Evolutionary conservation across 306 rosid genomes (phyloP).

Genomic region (Acacia crassicarpa): DNA sequence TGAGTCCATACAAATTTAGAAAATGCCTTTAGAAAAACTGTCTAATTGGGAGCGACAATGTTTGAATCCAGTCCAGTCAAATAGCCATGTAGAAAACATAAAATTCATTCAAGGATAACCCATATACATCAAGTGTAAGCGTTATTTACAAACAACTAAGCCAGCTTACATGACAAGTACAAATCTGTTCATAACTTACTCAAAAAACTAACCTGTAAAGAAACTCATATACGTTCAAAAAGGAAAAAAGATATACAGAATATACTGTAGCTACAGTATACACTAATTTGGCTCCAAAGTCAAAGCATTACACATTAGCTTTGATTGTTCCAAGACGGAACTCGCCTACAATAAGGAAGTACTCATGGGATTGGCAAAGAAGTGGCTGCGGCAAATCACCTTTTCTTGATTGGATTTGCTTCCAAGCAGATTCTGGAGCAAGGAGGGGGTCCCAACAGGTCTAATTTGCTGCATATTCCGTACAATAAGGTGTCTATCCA

Average conservation of each 20-base stretch:
- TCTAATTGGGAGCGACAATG: too few species aligned
- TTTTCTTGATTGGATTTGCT: conserved; percentile 44
- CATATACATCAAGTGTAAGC: too few species aligned
- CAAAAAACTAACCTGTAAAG: neutral
- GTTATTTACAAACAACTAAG: neutral
- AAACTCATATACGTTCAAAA: neutral
- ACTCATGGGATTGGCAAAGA: conserved; percentile 82
- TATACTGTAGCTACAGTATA: neutral
- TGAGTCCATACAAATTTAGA: too few species aligned
- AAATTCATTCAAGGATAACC: too few species aligned
- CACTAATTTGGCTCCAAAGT: neutral
- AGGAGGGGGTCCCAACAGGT: conserved; percentile 46
- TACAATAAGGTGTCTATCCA: conserved; percentile 66
- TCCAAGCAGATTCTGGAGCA: conserved; percentile 56
- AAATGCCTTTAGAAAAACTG: too few species aligned
- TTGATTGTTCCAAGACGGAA: neutral
- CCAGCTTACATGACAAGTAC: neutral
- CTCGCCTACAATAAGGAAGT: conserved; percentile 57
- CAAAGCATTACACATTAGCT: neutral
- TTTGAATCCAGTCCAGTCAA: too few species aligned
- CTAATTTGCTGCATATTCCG: conserved; percentile 74
- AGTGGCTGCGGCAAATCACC: conserved; percentile 59
- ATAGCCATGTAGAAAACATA: too few species aligned
- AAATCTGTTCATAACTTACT: neutral
- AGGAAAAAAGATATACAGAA: neutral